Base-by-base conservation (phyloP, 768 basidiomycete genomes). In the Mycena rebaudengoi region DNA sequence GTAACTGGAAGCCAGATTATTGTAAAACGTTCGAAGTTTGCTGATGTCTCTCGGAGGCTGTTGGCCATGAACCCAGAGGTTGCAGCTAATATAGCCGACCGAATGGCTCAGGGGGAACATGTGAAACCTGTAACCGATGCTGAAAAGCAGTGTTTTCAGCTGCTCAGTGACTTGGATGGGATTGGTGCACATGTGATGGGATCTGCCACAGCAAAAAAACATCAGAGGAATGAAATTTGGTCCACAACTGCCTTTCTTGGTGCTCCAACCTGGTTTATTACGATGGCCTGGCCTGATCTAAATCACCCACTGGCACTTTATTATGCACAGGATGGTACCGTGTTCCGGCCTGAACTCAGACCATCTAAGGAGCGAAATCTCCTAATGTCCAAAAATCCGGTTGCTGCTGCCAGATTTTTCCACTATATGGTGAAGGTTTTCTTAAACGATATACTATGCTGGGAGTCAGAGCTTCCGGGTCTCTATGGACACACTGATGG, bases 211-310 rank as follows among this genome's bases (percentile, higher is more conserved):
- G 60, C 51, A 6, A 78, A 76, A 53, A 74, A 76, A 33, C 62
- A 75, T 29, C 69, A 70, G 68, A 35, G 69, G 13, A 75, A 72
- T 67, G 75, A 80, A 40, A 71, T 77, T 1, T 77, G 75, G 75
- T 77, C 75, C 3, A 30, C 73, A 1, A 67, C 73, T n/a, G 57
- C 62, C 20, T 56, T 60, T 23, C 30, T 50, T 5, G 73, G 74
- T 16, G 72, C 76, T 7, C 76, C 76, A 11, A 68, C 65, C 1
- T 80, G 78, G 78, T 80, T 73, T 65, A 69, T 79, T 0, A 80
- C 78, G 12, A 50, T 79, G 28, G 71, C 78, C 0, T 76, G 72
- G 7, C 71, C 66, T 8, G 76, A 80, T 60, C 48, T 53, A 0
- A 65, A 66, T 14, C 72, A 78, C 64, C 79, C 77, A 0, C 60